Conservation (phyloP, 2,329 filamentous ascomycete genomes). For the Scolecobasidium constrictum region DNA sequence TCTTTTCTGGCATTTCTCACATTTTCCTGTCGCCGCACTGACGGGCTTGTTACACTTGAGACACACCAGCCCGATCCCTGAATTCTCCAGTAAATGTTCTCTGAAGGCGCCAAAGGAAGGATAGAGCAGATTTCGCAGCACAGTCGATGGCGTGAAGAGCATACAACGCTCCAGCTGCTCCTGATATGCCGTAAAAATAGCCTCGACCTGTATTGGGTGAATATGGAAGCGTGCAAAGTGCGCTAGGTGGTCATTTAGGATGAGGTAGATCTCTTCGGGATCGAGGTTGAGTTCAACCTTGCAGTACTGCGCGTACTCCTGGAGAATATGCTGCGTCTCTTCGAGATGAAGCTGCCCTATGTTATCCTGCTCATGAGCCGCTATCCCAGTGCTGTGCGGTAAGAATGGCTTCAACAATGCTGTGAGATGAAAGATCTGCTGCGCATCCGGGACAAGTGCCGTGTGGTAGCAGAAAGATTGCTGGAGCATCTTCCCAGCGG, state of each 20-base stretch:
- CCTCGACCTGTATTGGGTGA: slow-evolving; percentile 41
- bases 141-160: slow-evolving; percentile 41
- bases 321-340: slow-evolving; percentile 1
- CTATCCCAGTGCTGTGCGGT: slow-evolving; percentile 2
- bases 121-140: slow-evolving; percentile 45
- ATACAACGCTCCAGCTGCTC: slow-evolving; percentile 37
- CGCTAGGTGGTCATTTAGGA: slow-evolving; percentile 28
- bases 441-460: neutral
- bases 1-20: slow-evolving; percentile 37
- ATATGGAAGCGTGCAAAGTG: slow-evolving; percentile 32
- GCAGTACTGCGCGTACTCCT: slow-evolving; percentile 6
- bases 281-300: slow-evolving; percentile 4
- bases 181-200: slow-evolving; percentile 47
- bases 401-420: slow-evolving; percentile 5
- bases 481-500: slow-evolving; percentile 5
- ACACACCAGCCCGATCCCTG: slow-evolving; percentile 43
- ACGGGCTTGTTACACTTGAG: slow-evolving; percentile 46
- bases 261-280: slow-evolving; percentile 21
- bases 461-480: slow-evolving; percentile 4
- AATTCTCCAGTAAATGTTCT: slow-evolving; percentile 41
- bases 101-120: slow-evolving; percentile 45
- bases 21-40: slow-evolving; percentile 41
- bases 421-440: slow-evolving; percentile 9
- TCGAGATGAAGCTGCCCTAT: neutral
- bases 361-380: neutral